phyloP scores from a whole-genome alignment of 1,139 yeast genomes.

The Magnusiomyces paraingens region DNA sequence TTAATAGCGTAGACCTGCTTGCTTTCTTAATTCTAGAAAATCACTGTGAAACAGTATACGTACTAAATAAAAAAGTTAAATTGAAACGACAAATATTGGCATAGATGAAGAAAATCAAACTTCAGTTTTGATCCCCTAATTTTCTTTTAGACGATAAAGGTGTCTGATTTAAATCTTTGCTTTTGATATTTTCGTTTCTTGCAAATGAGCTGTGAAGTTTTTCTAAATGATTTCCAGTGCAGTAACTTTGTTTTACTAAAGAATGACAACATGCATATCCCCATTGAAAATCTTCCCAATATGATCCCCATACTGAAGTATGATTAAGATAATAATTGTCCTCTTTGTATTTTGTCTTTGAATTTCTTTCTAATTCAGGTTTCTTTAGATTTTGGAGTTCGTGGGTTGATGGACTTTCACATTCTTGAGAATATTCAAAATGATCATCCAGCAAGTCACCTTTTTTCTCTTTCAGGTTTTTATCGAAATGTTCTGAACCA shows the following conservation, averaged over 20 bases:
- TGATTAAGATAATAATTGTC: conserved; percentile 39
- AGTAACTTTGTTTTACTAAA: conserved; percentile 33
- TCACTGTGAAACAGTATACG: too few relatives aligned
- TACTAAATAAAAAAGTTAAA: too few relatives aligned
- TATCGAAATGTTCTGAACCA: conserved; percentile 23
- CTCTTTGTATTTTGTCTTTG: conserved; percentile 34
- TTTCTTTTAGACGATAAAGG: too few relatives aligned
- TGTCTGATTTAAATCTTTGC: too few relatives aligned
- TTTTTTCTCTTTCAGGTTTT: conserved; percentile 22
- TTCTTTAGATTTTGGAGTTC: conserved; percentile 1
- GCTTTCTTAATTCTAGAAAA: too few relatives aligned
- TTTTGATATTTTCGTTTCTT: too few relatives aligned
- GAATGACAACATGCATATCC: conserved; percentile 45
- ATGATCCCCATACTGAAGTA: conserved; percentile 44
- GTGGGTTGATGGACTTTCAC: conserved; percentile 18
- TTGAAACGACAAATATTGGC: too few relatives aligned
- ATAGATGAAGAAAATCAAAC: too few relatives aligned
- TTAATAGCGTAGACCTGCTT: too few relatives aligned
- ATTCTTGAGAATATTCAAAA: conserved; percentile 25
- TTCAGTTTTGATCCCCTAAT: too few relatives aligned
- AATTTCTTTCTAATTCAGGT: conserved; percentile 13
- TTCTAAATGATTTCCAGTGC: conserved; percentile 25
- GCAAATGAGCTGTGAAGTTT: too few relatives aligned
- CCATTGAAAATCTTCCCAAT: conserved; percentile 44
- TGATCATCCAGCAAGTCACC: conserved; percentile 21